Evolutionary conservation across 345 rosid genomes (phyloP).

Genomic region (Lumnitzera racemosa): DNA sequence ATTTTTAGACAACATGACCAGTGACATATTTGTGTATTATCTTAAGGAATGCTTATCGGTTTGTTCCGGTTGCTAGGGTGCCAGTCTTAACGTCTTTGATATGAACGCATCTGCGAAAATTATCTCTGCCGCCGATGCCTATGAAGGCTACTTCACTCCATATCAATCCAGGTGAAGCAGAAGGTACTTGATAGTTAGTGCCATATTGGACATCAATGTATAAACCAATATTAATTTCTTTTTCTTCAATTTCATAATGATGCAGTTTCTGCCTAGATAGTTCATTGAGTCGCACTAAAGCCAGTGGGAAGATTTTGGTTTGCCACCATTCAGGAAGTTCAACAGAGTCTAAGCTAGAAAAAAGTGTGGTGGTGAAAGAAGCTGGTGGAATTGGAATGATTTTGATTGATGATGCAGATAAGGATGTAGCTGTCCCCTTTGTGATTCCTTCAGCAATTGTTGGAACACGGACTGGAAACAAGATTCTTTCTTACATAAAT

Average conservation of each 20-base stretch:
- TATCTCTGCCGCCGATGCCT: constrained; percentile 39
- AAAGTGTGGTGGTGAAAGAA: constrained; percentile 37
- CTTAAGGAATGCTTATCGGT: constrained; percentile 5
- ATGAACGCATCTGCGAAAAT: constrained; percentile 37
- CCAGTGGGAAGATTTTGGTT: constrained; percentile 42
- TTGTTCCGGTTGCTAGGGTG: constrained; percentile 28
- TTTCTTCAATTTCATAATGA: constrained; percentile 11
- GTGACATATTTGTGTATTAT: not conserved
- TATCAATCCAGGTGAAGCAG: constrained; percentile 67
- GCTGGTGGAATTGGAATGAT: constrained; percentile 62
- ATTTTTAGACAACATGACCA: not conserved
- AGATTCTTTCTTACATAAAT: constrained; percentile 33
- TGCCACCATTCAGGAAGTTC: constrained; percentile 49
- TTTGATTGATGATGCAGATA: constrained; percentile 38
- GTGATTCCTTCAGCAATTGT: constrained; percentile 43
- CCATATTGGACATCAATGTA: constrained; percentile 5
- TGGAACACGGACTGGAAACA: constrained; percentile 33
- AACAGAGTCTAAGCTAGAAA: constrained; percentile 41
- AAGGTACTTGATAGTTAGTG: constrained; percentile 33
- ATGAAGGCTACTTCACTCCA: constrained; percentile 52
- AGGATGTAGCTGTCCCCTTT: constrained; percentile 46
- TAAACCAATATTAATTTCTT: constrained; percentile 9
- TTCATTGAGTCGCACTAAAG: constrained; percentile 41
- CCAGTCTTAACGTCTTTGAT: constrained; percentile 36
- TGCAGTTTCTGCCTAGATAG: constrained; percentile 47